phyloP scores from a whole-genome alignment of 495 filamentous ascomycete species.

The Apodospora peruviana region DNA sequence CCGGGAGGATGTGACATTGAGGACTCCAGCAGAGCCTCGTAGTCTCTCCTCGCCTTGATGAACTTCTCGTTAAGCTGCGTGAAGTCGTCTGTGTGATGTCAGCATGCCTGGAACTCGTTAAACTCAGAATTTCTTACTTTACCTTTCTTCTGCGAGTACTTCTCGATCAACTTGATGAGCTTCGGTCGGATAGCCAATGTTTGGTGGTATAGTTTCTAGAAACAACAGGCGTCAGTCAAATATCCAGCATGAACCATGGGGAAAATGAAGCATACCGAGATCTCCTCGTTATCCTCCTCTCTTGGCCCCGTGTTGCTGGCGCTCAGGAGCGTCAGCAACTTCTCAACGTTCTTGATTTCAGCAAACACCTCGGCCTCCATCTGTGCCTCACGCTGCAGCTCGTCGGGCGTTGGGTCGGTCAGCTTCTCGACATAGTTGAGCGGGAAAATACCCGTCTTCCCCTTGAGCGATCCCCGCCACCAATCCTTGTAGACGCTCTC shows the following conservation, averaged over 20 bases:
- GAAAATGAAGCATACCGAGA: conserved; percentile 52
- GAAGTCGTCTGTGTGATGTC: conserved; percentile 72
- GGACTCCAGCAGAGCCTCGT: conserved; percentile 89
- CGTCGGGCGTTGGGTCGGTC: conserved; percentile 87
- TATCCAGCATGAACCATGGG: not conserved
- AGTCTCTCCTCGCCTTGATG: conserved; percentile 95
- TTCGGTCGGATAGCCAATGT: conserved; percentile 93
- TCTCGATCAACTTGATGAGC: conserved; percentile 95
- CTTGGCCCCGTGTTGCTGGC: conserved; percentile 86
- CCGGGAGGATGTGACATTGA: conserved; percentile 89
- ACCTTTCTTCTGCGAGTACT: conserved; percentile 99
- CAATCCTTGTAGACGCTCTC: conserved; percentile 99
- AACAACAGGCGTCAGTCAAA: not conserved
- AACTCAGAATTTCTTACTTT: conserved; percentile 9
- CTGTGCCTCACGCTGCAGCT: conserved; percentile 90
- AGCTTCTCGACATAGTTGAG: conserved; percentile 98
- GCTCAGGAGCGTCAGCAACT: conserved; percentile 86
- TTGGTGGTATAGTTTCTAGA: conserved; percentile 79
- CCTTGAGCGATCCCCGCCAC: conserved; percentile 94
- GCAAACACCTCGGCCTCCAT: conserved; percentile 98
- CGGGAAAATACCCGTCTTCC: conserved; percentile 95
- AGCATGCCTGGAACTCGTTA: conserved; percentile 3
- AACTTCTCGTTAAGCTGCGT: conserved; percentile 98
- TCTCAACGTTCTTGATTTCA: conserved; percentile 98
- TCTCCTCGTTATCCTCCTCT: conserved; percentile 86